Evolutionary conservation across 352 stramenopile genomes (phyloP), one percentile per base, ranked within the genome.

Genomic region (Globisporangium iwayamae): DNA sequence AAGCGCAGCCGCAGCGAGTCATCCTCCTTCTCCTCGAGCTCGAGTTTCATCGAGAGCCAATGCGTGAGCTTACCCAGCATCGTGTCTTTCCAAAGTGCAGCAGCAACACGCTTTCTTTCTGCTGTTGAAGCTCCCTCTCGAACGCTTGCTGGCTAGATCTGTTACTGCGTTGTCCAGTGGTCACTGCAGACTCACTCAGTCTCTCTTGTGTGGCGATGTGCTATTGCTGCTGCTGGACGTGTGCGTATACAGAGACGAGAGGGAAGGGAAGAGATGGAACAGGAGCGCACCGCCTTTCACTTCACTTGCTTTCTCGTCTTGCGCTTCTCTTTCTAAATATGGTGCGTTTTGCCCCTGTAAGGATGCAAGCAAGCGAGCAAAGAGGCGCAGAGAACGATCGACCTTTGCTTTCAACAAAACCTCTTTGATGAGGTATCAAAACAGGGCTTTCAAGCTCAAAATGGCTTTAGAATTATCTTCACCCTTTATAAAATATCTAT

Each of bases 41-140:
- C 81, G 43, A 83, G 70, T 54, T 83, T 83, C 52, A 73, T 71
- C 41, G 83, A 74, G 48, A 90, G 65, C 83, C 83, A 92, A 36
- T 88, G 77, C 39, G 79, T 76, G 70, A 92, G 75, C 53, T 77
- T 81, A 46, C 77, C 70, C 50, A 92, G 66, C 83, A 92, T 91
- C 36, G 41, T 51, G 62, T 7, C 22, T 18, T 18, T 13, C 22
- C 4, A 5, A 14, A 53, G 9, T 18, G 22, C 20, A 20, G 16
- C 47, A 32, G 9, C 10, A 30, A 6, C 20, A 20, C 18, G 10
- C 20, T 14, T 9, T 34, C 39, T 18, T n/a, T 18, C 39, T 25
- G 22, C 22, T 25, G 47, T 53, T 53, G 47, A 36, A 34, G 48
- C 13, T 55, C 25, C 14, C 39, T 46, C 28, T 55, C 25, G 16